Evolutionary conservation across 257 asterid genomes (phyloP), one percentile per base, ranked within the genome.

Genomic region (Nicotiana obtusifolia): DNA sequence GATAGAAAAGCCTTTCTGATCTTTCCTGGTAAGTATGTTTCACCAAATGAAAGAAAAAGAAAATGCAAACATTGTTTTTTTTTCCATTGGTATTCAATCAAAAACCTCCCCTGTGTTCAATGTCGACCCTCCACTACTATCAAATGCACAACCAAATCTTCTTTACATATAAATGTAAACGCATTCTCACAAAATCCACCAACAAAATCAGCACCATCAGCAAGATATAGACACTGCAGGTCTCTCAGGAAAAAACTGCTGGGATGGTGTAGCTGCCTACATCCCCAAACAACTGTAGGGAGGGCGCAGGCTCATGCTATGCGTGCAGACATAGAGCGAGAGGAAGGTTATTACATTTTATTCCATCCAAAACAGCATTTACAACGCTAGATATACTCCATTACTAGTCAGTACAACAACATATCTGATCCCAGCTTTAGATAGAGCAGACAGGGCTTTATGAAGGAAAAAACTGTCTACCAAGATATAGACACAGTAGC

Each of bases 341-440:
- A 9, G 15, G 17, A 62, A 75, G 80, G 49, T 75, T 52, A 75
- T 75, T 75, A 75, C 44, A 75, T 22, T 49, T 75, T 75, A 75
- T 49, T 75, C 17, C 64, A 75, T 75, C 47, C 16, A 75, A 26
- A 75, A 26, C 62, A 26, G 64, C 44, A 75, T 75, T 75, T 75
- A 75, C 80, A 75, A 15, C 80, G 16, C 26, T 75, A 49, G 64
- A 75, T 16, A 26, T 75, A 49, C 80, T 49, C 80, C 57, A 52
- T 52, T 49, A 75, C 24, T 75, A 26, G 80, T 75, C 80, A 26
- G 52, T 75, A 49, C 80, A 75, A 75, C 80, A 75, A 75, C 80
- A 75, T 75, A 49, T 49, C 26, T 75, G 80, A 49, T 75, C 26
- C 28, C 62, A 49, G 24, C 24, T 17, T 73, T 47, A 73, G 79